phyloP scores from a whole-genome alignment of 2,329 filamentous ascomycete genomes.

The Peltaster fructicola region DNA sequence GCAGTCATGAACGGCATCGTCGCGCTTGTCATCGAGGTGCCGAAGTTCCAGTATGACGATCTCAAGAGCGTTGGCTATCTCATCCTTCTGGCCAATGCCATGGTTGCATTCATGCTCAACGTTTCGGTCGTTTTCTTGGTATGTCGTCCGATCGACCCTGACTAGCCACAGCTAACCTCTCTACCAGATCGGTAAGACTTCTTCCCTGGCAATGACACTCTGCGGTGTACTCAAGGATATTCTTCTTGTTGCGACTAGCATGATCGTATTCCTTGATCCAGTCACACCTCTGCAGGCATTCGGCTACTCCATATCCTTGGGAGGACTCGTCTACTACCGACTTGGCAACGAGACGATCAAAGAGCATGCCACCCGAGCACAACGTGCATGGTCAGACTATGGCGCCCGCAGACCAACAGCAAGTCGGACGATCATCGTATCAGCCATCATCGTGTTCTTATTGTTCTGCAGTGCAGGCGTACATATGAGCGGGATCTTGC shows the following conservation, averaged over 20 bases:
- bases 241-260: slow-evolving; percentile 60
- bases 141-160: slow-evolving; percentile 23
- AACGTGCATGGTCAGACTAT: slow-evolving; percentile 72
- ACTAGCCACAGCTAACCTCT: background rate
- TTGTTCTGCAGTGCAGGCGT: slow-evolving; percentile 48
- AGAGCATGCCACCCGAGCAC: slow-evolving; percentile 54
- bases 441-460: slow-evolving; percentile 41
- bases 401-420: slow-evolving; percentile 58
- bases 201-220: slow-evolving; percentile 68
- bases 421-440: slow-evolving; percentile 60
- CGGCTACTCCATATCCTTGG: slow-evolving; percentile 64
- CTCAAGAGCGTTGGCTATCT: slow-evolving; percentile 56
- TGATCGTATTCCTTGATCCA: slow-evolving; percentile 64
- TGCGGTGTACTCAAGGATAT: slow-evolving; percentile 82
- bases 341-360: slow-evolving; percentile 68
- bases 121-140: slow-evolving; percentile 75
- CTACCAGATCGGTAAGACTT: slow-evolving; percentile 66
- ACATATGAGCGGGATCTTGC: slow-evolving; percentile 11
- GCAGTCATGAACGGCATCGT: slow-evolving; percentile 64
- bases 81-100: slow-evolving; percentile 57
- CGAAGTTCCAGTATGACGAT: slow-evolving; percentile 49
- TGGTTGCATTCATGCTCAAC: slow-evolving; percentile 65
- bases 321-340: slow-evolving; percentile 73
- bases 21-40: slow-evolving; percentile 57
- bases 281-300: slow-evolving; percentile 64